Evolutionary conservation across 2,329 filamentous ascomycete species (phyloP), one percentile per base, ranked within the genome.

Genomic region (Penicillium decumbens): DNA sequence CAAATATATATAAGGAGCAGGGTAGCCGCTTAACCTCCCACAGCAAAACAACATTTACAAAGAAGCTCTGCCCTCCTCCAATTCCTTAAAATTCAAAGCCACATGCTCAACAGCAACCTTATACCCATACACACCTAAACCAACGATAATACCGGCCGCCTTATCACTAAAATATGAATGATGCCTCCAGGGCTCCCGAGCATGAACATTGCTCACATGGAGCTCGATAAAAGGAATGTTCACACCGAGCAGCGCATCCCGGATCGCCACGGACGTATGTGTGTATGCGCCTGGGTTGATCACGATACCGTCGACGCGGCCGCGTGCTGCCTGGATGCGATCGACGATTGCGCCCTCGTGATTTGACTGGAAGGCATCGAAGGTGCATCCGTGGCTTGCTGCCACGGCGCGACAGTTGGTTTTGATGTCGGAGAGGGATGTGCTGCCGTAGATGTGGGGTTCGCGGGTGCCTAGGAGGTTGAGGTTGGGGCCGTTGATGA

Each of bases 401-500:
- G 80, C 81, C 52, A 84, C 81, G 0, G 70, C 53, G 42, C 72
- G 62, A 23, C 79, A 78, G 8, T 71, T 58, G 2, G 67, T 51
- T 41, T 82, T 75, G 13, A 91, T 77, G 56, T 88, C 80, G 18
- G 73, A 43, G 10, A 91, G 81, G 0, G 86, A 89, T 0, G 82
- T 83, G 53, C 74, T 76, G 63, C 87, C 87, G 72, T 91, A 90
- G 61, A 89, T 78, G 25, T 82, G 73, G 13, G 87, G 87, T 66
- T 92, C 87, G 20, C 88, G 79, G 10, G 81, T 85, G 30, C 87
- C 87, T 27, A 91, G 79, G 43, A 91, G 83, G 72, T 90, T 90
- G 60, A 91, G 83, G 68, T 91, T 91, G 28, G 87, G 86, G n/a
- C 87, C 87, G 69, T 89, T 89, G 74, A 90, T 82, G 57, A 89